Evolutionary conservation across 345 rosid genomes (phyloP).

Genomic region (Gossypium anomalum): DNA sequence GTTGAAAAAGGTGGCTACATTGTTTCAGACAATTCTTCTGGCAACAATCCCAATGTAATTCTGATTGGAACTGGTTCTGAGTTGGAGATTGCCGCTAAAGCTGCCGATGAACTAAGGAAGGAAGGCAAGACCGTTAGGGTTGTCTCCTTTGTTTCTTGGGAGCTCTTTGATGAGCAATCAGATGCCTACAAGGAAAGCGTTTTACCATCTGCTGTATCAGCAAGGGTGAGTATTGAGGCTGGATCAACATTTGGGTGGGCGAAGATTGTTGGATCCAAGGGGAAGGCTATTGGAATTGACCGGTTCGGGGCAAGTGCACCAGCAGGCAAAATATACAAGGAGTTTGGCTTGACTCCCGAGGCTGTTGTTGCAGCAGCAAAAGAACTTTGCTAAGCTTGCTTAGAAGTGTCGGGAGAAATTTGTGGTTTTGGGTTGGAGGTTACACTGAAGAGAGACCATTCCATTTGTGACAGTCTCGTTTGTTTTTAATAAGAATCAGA

Average conservation of each 20-base stretch:
- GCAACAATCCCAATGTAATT: conserved; percentile 91
- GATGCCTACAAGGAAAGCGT: conserved; percentile 86
- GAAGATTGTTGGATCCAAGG: conserved; percentile 67
- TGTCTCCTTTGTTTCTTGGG: conserved; percentile 91
- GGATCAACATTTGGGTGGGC: conserved; percentile 89
- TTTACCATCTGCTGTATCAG: conserved; percentile 63
- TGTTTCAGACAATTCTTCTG: conserved; percentile 79
- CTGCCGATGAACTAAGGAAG: conserved; percentile 72
- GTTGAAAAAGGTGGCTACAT: conserved; percentile 89
- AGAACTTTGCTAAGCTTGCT: conserved; percentile 34
- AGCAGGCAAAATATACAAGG: conserved; percentile 75
- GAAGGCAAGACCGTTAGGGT: conserved; percentile 91
- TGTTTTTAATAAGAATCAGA: conserved; percentile 29
- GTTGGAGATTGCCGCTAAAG: conserved; percentile 82
- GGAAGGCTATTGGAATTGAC: conserved; percentile 81
- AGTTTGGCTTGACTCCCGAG: conserved; percentile 64
- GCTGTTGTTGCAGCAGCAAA: conserved; percentile 74
- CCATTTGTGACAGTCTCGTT: conserved; percentile 19
- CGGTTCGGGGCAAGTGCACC: conserved; percentile 96
- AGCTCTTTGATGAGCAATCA: conserved; percentile 76
- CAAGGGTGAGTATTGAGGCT: conserved; percentile 92
- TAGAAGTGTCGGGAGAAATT: not conserved
- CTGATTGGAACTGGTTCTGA: conserved; percentile 97
- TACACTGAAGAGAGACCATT: conserved; percentile 13
- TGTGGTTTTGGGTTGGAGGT: conserved; percentile 20